phyloP scores from a whole-genome alignment of 768 basidiomycete genomes.

The Suillus luteus region DNA sequence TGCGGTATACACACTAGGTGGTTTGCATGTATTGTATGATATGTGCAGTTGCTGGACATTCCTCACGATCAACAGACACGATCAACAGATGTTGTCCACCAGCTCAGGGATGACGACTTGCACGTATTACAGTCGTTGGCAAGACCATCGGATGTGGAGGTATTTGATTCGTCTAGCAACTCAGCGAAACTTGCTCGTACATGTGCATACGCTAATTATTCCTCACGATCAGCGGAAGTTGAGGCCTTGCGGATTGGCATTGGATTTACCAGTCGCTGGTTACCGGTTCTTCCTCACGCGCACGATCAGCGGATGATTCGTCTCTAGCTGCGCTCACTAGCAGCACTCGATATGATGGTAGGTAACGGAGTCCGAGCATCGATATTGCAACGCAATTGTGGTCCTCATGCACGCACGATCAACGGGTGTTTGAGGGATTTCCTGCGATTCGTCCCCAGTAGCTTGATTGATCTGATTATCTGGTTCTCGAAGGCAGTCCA shows the following conservation, averaged over 20 bases:
- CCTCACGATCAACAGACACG: not conserved
- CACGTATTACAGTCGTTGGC: not conserved
- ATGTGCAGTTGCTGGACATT: not conserved
- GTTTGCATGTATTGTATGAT: not conserved
- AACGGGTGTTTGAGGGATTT: not conserved
- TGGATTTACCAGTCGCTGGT: not conserved
- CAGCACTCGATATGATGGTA: not conserved
- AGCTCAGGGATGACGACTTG: not conserved
- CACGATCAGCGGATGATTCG: conserved; percentile 1
- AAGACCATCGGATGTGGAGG: not conserved
- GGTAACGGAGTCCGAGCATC: not conserved
- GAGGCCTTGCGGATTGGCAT: not conserved
- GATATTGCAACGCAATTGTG: not conserved
- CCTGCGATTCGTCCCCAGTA: not conserved
- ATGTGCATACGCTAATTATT: not conserved
- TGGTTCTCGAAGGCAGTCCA: not conserved
- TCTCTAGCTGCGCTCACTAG: not conserved
- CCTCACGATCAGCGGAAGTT: not conserved
- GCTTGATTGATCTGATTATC: not conserved
- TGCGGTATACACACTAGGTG: not conserved
- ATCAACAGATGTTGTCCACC: not conserved
- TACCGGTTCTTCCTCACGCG: not conserved
- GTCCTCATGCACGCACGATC: not conserved
- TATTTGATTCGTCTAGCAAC: not conserved
- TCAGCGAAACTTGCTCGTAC: not conserved